Percentiles rank a stretch among this genome's conserved stretches.
These are phyloP conservation scores for Paxillus rubicundulus DNA, from an alignment of 768 basidiomycete genomes.

Conservation along the genomic window DNA sequence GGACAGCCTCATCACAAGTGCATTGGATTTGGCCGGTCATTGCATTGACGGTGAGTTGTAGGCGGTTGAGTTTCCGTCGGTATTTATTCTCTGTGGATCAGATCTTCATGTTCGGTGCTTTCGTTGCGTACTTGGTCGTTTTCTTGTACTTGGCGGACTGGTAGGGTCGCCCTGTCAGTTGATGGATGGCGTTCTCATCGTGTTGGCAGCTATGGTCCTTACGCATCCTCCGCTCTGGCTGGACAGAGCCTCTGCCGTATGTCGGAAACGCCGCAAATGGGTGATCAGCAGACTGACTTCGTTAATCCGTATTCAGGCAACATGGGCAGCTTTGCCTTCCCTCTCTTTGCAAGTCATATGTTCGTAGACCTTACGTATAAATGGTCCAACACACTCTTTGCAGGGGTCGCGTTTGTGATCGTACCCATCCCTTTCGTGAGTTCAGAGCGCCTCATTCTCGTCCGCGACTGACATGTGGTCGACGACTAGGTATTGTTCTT, in stretches of 20 bases:
- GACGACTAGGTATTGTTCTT: too few relatives aligned
- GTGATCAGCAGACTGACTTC: background rate
- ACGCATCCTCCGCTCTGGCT: conserved; percentile 65
- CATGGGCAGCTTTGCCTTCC: conserved; percentile 50
- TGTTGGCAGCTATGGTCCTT: conserved; percentile 45
- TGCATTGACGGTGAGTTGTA: too few relatives aligned
- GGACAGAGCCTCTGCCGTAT: conserved; percentile 58
- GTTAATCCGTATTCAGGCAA: conserved; percentile 37
- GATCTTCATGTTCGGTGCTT: conserved; percentile 50
- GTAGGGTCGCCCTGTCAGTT: conserved; percentile 27
- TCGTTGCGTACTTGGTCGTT: conserved; percentile 52
- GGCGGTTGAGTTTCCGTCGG: too few relatives aligned
- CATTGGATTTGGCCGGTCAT: conserved; percentile 54
- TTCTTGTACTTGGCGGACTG: conserved; percentile 63
- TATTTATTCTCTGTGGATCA: conserved; percentile 7
- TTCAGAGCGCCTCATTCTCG: background rate
- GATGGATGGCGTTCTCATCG: background rate
- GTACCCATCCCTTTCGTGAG: conserved; percentile 58
- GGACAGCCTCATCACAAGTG: conserved; percentile 52
- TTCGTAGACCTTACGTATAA: conserved; percentile 51
- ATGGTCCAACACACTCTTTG: conserved; percentile 35
- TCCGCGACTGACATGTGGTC: too few relatives aligned
- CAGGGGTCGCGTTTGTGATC: conserved; percentile 48
- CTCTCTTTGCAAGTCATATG: conserved; percentile 61
- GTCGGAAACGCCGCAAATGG: conserved; percentile 14